Base-by-base conservation (phyloP, 2,329 filamentous ascomycete species). In the Aureobasidium sp. region DNA sequence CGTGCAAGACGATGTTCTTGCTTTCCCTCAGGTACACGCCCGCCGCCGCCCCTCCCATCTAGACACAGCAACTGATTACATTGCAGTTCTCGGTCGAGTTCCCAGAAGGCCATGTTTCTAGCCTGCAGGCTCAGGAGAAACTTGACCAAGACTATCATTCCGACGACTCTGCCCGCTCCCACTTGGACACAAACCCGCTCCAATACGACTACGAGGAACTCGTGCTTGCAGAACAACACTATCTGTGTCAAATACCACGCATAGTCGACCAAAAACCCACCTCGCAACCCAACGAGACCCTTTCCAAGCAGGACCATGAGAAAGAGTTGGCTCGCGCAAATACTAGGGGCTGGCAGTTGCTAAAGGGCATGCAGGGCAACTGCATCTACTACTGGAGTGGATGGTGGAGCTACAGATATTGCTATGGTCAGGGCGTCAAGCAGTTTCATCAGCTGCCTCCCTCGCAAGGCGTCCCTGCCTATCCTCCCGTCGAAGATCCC, bases 391-490 rank as follows among this genome's bases (percentile, higher is more conserved):
- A 85, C 72, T 77, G 91, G 66, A 89, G 86, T 1, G 92, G 92
- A 0, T 97, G 92, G 92, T 97, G 92, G 92, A 94, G 89, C 70
- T 97, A 97, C 75, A 89, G 87, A 68, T 96, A 96, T 74, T 97
- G 92, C 79, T 94, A 96, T 76, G 90, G 90, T 71, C 82, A 87
- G 64, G 85, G 93, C 65, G 87, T 97, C 64, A 88, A 90, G 69
- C 92, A 97, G 74, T 97, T 95, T 75, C 92, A 97, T 73, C 90
- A 91, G 49, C 77, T 93, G 63, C 84, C 90, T 0, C 85, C 85
- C 2, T 81, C 84, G 47, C 85, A 86, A 63, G 86, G 86, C 3
- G 83, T 88, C 11, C 82, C 84, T 1, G 75, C 79, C 32, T 86
- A 84, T 66, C 87, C 90, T 30, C 92, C 92, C 0, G 81, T 87